Percentiles rank a stretch among this genome's conserved stretches.
These are phyloP conservation scores for Lomentospora prolificans DNA, from an alignment of 2,329 filamentous ascomycete species.

Conservation along the genomic window DNA sequence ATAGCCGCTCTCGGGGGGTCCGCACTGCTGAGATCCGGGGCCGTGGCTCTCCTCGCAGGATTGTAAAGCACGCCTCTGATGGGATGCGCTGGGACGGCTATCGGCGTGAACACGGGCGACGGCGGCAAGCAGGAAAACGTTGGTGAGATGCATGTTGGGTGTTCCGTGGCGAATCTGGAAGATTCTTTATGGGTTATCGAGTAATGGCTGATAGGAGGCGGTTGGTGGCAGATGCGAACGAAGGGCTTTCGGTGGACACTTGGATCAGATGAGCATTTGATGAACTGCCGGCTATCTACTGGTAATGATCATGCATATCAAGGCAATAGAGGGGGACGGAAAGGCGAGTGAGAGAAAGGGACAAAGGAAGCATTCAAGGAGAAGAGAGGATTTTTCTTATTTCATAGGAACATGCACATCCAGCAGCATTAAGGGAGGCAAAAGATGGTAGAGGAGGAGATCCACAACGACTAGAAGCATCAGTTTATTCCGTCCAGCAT, in stretches of 20 bases:
- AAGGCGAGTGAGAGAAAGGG: too few relatives aligned
- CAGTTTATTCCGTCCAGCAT: too few relatives aligned
- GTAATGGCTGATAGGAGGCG: too few relatives aligned
- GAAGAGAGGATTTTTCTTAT: too few relatives aligned
- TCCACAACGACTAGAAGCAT: too few relatives aligned
- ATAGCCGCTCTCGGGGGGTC: slow-evolving; percentile 3
- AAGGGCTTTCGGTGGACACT: too few relatives aligned
- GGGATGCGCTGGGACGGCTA: neutral
- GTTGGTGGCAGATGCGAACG: too few relatives aligned
- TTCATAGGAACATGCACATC: too few relatives aligned
- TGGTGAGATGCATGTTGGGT: neutral
- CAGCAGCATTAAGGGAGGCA: too few relatives aligned
- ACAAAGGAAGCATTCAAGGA: too few relatives aligned
- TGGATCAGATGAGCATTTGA: neutral
- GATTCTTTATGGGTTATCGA: neutral
- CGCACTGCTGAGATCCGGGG: slow-evolving; percentile 3
- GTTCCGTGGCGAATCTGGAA: neutral
- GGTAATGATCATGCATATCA: neutral
- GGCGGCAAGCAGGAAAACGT: neutral
- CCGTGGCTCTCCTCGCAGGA: slow-evolving; percentile 7
- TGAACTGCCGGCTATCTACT: neutral
- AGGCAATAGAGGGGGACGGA: too few relatives aligned
- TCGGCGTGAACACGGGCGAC: neutral
- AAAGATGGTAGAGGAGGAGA: too few relatives aligned
- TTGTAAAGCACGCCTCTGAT: neutral